Base-by-base conservation (phyloP, 768 basidiomycete species). In the Amylocystis lapponica region DNA sequence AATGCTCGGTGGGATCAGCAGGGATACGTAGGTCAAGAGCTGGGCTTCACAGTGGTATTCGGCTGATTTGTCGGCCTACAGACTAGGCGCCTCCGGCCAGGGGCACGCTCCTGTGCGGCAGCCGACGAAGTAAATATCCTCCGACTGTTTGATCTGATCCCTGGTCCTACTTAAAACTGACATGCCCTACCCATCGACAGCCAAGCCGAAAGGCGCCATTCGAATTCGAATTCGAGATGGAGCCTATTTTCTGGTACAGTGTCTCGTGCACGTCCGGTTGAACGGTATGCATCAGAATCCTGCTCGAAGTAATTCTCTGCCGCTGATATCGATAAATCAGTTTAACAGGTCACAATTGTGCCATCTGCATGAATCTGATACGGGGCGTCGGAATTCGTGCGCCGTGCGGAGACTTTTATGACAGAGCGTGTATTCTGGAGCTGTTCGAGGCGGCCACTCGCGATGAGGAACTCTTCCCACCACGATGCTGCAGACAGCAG, bases 391-490 rank as follows among this genome's bases (percentile, higher is more conserved):
- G 47, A 33, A 33, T 44, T 12, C 21, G 23, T 30, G 39, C 60
- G 0, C 61, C 61, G 1, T 70, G 69, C 39, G 57, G 60, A 20
- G 65, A 71, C 45, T 48, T 35, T 42, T 69, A 67, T 41, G 67
- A 67, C 39, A 43, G 48, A 10, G 50, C 1, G 14, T 71, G 70
- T 46, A 11, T 62, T 22, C 54, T 56, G 2, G 50, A 60, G 26
- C 59, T 71, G 36, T 66, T 69, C 56, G 46, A 61, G 39, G 45
- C 57, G 12, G 57, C 68, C 0, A 60, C 55, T 4, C 49, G 43
- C 16, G 70, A 71, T 49, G 70, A 71, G 45, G 52, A 60, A 1
- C 60, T 72, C 25, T 60, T 59, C 47, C 61, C 63, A 3, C 63
- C 61, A 1, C 53, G 57, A 17, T 64, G 63, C 47, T 62, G 61